Evolutionary conservation across 306 rosid genomes (phyloP).

Genomic region (Cucurbita argyrosperma): DNA sequence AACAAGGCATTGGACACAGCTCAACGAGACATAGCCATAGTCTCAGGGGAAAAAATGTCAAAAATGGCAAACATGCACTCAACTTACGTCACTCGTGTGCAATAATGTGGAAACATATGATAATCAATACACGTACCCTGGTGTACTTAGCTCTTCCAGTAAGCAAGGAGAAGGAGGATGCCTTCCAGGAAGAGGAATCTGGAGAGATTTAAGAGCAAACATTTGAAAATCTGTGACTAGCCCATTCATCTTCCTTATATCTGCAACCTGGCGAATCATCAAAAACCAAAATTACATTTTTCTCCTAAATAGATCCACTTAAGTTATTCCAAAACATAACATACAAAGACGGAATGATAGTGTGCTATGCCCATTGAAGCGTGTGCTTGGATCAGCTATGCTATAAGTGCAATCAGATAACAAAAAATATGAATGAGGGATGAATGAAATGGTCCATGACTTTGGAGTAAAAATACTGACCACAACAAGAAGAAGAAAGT

Average conservation of each 20-base stretch:
- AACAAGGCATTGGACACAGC: neutral
- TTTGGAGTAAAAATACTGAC: neutral
- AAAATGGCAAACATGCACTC: neutral
- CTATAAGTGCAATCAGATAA: neutral
- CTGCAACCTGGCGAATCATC: conserved; percentile 44
- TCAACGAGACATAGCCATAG: neutral
- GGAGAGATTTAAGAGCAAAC: conserved; percentile 73
- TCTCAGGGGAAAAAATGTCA: neutral
- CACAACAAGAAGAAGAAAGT: neutral
- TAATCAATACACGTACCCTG: conserved; percentile 2
- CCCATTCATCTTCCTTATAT: conserved; percentile 63
- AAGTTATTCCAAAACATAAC: neutral
- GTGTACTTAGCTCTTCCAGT: conserved; percentile 26
- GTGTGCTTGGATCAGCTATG: neutral
- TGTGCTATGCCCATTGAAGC: neutral
- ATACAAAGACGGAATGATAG: neutral
- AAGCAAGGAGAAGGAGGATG: conserved; percentile 80
- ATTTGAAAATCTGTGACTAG: conserved; percentile 83
- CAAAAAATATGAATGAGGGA: neutral
- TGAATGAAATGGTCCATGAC: neutral
- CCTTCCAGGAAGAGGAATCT: conserved; percentile 83
- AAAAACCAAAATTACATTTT: neutral
- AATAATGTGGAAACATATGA: neutral
- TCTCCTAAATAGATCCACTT: neutral
- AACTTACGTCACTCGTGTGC: neutral